Evolutionary conservation across 164 flowering plant species (phyloP), one percentile per base, ranked within the genome.

Genomic region (Platanus orientalis): DNA sequence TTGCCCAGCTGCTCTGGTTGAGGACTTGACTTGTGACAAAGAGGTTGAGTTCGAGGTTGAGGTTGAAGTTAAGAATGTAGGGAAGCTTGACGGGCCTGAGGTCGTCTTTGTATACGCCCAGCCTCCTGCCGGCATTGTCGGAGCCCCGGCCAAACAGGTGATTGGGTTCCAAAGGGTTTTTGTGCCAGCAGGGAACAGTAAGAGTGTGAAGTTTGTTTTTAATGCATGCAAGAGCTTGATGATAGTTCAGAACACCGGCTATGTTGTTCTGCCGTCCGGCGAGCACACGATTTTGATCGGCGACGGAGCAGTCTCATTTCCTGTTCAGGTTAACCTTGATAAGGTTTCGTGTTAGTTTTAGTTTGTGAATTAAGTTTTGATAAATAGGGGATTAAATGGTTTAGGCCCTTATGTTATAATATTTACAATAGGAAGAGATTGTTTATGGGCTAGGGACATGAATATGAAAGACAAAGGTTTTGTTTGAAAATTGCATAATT

Each of bases 171-270:
- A 28, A 7, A 32, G 65, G 6, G 57, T 23, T 27, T 65, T 58
- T 12, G 21, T 65, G 4, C 17, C 16, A 2, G 69, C 56, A 5
- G 61, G 69, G 4, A 7, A 28, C 1, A 16, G 32, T 10, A 17
- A 30, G 14, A 44, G 4, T 14, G 44, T 48, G 17, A 48, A 17
- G 14, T 57, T 65, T 42, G 3, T 7, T 1, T 25, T 65, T 3
- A 51, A 65, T 49, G 56, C 65, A 0, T 30, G 29, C 30, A 62
- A 50, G 48, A 51, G 44, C 19, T 62, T 62, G 21, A 52, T 40
- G 23, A 21, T 57, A 42, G 56, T 65, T 23, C 26, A n/a, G 3
- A 24, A 47, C n/a, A 7, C n/a, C 0, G 69, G 30, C 1, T 65
- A 57, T 11, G 19, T 14, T 16, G 25, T 65, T 16, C 19, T 65